These are phyloP conservation scores for Neurospora tetraspora DNA, from an alignment of 495 filamentous ascomycete genomes.

Conservation along the genomic window DNA sequence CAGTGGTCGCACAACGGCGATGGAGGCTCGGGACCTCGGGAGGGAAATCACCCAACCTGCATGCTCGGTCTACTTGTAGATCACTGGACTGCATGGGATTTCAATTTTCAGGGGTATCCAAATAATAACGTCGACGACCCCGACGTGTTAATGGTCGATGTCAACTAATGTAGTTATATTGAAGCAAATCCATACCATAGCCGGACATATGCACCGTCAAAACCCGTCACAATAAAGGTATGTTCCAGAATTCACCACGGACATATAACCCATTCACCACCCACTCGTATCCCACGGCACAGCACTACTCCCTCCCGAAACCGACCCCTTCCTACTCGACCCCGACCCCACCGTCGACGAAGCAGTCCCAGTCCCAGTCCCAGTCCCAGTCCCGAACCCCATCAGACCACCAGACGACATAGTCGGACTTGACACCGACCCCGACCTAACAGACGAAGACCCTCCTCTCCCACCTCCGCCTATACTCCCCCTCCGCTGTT, in stretches of 20 bases:
- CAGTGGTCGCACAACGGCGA: background rate
- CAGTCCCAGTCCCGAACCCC: background rate
- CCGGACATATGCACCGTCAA: background rate
- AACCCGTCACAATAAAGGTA: background rate
- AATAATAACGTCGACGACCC: background rate
- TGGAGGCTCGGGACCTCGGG: background rate
- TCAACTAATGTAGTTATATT: background rate
- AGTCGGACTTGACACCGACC: background rate
- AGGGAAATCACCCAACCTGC: background rate
- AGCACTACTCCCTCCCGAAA: background rate
- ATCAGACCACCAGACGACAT: background rate
- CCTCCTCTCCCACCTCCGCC: background rate
- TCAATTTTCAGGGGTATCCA: background rate
- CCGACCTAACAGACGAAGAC: background rate
- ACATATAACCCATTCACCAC: background rate
- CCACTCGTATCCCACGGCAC: background rate
- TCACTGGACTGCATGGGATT: background rate
- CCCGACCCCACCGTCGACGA: slow-evolving; percentile 3
- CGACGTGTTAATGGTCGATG: background rate
- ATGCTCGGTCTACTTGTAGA: background rate
- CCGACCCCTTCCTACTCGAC: slow-evolving; percentile 2
- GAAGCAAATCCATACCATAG: background rate
- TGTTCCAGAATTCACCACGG: background rate
- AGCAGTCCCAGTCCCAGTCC: background rate
- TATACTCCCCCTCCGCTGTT: background rate